phyloP scores from a whole-genome alignment of 305 asterid genomes.

The Petunia hybrid region DNA sequence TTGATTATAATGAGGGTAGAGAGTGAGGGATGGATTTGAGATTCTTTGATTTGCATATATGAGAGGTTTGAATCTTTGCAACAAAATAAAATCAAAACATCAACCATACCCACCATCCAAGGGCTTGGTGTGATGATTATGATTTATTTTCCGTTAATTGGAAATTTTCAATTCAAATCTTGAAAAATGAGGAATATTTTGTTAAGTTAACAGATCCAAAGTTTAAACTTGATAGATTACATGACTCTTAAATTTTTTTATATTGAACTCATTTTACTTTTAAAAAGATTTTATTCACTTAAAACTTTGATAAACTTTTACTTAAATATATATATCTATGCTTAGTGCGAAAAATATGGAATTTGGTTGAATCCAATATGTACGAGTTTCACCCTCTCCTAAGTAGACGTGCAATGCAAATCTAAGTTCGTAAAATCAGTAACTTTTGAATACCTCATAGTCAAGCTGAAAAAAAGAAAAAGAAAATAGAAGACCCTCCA shows the following conservation, averaged over 20 bases:
- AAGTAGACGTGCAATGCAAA: not conserved
- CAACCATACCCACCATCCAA: not conserved
- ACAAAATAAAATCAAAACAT: not conserved
- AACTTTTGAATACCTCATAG: not conserved
- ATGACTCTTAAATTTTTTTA: too few species aligned
- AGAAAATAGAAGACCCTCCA: not conserved
- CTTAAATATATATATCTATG: not conserved
- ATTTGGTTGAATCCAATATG: not conserved
- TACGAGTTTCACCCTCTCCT: not conserved
- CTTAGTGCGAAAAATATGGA: not conserved
- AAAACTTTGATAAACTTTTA: too few species aligned
- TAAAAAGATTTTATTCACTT: too few species aligned
- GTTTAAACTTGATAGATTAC: too few species aligned
- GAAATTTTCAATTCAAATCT: not conserved
- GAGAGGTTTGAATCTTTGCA: not conserved
- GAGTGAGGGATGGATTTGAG: not conserved
- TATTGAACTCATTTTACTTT: too few species aligned
- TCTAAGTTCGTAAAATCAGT: not conserved
- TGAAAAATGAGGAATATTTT: not conserved
- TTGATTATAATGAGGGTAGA: not conserved
- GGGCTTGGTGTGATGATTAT: not conserved
- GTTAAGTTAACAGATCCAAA: too few species aligned
- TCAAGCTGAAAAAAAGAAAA: not conserved
- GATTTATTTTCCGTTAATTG: not conserved
- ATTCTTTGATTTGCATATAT: not conserved